These are phyloP conservation scores for Sanghuangporus sanghuang DNA, from an alignment of 1,284 basidiomycete genomes.

Conservation along the genomic window DNA sequence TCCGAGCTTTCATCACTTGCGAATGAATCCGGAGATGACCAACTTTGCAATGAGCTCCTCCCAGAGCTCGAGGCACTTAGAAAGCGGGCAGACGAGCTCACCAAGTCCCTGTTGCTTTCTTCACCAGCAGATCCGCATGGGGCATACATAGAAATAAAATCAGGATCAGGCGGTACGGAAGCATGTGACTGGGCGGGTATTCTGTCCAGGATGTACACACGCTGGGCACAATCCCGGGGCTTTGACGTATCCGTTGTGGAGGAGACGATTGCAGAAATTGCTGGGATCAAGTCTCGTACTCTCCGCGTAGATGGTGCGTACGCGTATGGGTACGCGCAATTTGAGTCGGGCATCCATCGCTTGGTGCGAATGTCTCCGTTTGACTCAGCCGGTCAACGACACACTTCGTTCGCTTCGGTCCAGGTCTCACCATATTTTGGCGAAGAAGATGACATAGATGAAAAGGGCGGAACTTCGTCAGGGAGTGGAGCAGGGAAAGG, in stretches of 20 bases:
- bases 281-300: slow-evolving; percentile 43
- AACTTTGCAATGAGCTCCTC: slow-evolving; percentile 7
- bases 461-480: slow-evolving; percentile 19
- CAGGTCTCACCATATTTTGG: slow-evolving; percentile 40
- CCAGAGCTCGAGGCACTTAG: slow-evolving; percentile 8
- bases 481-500: slow-evolving; percentile 13
- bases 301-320: slow-evolving; percentile 41
- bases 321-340: slow-evolving; percentile 43
- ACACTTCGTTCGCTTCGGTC: slow-evolving; percentile 52
- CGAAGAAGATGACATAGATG: slow-evolving; percentile 28
- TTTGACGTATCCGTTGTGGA: slow-evolving; percentile 22
- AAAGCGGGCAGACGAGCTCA: slow-evolving; percentile 8
- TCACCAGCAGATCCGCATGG: slow-evolving; percentile 31
- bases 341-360: slow-evolving; percentile 57
- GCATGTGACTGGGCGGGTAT: slow-evolving; percentile 49
- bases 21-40: slow-evolving; percentile 1
- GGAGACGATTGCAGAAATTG: slow-evolving; percentile 21
- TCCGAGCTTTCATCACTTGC: slow-evolving; percentile 12
- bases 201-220: slow-evolving; percentile 47
- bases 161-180: slow-evolving; percentile 56
- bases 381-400: slow-evolving; percentile 48
- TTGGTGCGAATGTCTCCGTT: slow-evolving; percentile 57
- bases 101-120: slow-evolving; percentile 31
- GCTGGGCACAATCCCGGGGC: slow-evolving; percentile 33
- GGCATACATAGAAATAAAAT: slow-evolving; percentile 49